Percentiles rank a stretch among this genome's conserved stretches.
Conservation (phyloP, 2,329 filamentous ascomycete genomes). For the Cladosporium sp. region DNA sequence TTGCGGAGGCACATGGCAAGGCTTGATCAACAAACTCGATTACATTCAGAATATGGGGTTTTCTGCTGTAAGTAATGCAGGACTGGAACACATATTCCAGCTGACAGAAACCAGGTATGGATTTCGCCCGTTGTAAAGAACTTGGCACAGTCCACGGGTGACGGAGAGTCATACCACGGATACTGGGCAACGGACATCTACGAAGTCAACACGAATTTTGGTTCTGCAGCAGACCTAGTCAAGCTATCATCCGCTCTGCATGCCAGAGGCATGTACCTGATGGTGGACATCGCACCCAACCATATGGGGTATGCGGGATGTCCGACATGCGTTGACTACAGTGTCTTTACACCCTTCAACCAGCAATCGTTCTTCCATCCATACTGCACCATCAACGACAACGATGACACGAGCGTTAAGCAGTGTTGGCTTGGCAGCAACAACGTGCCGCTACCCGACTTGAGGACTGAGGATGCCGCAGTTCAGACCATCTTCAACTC, state of each 20-base stretch:
- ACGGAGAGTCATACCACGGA: slow-evolving; percentile 43
- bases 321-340: slow-evolving; percentile 22
- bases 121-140: slow-evolving; percentile 38
- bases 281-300: slow-evolving; percentile 51
- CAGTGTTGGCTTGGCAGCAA: slow-evolving; percentile 52
- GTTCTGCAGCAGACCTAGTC: slow-evolving; percentile 43
- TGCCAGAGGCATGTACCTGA: slow-evolving; percentile 45
- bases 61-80: slow-evolving; percentile 18
- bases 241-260: slow-evolving; percentile 44
- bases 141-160: slow-evolving; percentile 32
- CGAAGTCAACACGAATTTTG: slow-evolving; percentile 46
- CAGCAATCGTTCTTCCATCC: slow-evolving; percentile 46
- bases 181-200: slow-evolving; percentile 48
- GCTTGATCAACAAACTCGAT: slow-evolving; percentile 39
- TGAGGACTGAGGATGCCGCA: slow-evolving; percentile 42
- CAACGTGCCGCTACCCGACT: slow-evolving; percentile 46
- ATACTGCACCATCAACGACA: slow-evolving; percentile 57
- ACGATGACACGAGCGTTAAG: slow-evolving; percentile 32
- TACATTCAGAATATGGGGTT: slow-evolving; percentile 49
- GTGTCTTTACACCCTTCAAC: slow-evolving; percentile 40
- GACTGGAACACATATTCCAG: background rate
- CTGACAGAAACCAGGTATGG: slow-evolving; percentile 21
- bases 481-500: slow-evolving; percentile 40
- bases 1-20: slow-evolving; percentile 39
- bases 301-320: slow-evolving; percentile 31